Conservation (phyloP, 805 yeast genomes). For the Yarrowia alimentaria region DNA sequence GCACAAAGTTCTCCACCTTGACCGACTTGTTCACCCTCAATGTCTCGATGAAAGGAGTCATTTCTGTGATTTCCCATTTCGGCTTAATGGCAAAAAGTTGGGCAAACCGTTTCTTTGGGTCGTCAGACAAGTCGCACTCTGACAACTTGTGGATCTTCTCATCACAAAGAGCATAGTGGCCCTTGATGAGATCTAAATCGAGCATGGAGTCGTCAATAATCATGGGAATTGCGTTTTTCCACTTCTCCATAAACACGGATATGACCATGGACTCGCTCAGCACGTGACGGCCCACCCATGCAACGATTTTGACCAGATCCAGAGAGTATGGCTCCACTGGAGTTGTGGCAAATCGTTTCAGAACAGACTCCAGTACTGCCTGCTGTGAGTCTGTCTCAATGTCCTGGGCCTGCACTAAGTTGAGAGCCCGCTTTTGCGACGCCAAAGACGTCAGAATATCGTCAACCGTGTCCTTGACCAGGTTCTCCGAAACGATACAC, state of each 20-base stretch:
- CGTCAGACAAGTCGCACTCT: slow-evolving; percentile 47
- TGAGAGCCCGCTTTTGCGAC: slow-evolving; percentile 2
- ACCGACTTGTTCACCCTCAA: slow-evolving; percentile 51
- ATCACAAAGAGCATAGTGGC: slow-evolving; percentile 50
- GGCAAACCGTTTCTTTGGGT: slow-evolving; percentile 50
- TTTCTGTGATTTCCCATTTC: slow-evolving; percentile 60
- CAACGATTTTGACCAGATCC: slow-evolving; percentile 47
- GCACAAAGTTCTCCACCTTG: slow-evolving; percentile 56
- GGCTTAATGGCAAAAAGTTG: slow-evolving; percentile 54
- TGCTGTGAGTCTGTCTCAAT: slow-evolving; percentile 42
- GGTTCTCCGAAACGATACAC: slow-evolving; percentile 38
- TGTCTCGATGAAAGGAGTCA: slow-evolving; percentile 62
- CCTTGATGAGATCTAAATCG: slow-evolving; percentile 53
- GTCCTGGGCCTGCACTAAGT: slow-evolving; percentile 28
- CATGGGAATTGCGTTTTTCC: slow-evolving; percentile 37
- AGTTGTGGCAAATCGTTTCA: slow-evolving; percentile 47
- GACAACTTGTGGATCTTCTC: slow-evolving; percentile 54
- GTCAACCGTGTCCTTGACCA: slow-evolving; percentile 34
- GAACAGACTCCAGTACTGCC: slow-evolving; percentile 50
- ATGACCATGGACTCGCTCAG: slow-evolving; percentile 41
- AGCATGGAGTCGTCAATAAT: slow-evolving; percentile 58
- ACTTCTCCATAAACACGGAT: slow-evolving; percentile 45
- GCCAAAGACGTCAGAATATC: slow-evolving; percentile 35
- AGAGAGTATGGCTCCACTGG: slow-evolving; percentile 40
- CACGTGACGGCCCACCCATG: slow-evolving; percentile 63